Evolutionary conservation across 2,329 filamentous ascomycete species (phyloP).

Genomic region (Onygena corvina): DNA sequence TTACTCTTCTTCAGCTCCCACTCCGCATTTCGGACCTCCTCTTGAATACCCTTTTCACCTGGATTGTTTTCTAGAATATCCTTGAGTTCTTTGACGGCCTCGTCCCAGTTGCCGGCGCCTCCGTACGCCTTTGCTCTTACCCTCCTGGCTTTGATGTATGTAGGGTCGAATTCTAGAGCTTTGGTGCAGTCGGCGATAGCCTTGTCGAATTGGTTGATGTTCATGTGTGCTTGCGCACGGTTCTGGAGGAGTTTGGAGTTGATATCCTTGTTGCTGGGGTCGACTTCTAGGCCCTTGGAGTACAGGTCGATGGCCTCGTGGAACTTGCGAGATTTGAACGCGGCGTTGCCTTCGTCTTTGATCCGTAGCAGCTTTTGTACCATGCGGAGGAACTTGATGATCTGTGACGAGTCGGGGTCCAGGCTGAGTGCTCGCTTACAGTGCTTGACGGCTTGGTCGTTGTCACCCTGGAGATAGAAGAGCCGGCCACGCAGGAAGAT

Average conservation of each 20-base stretch:
- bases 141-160: constrained; percentile 82
- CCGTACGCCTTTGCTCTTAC: constrained; percentile 86
- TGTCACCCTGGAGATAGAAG: constrained; percentile 83
- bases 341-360: constrained; percentile 83
- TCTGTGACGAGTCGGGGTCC: constrained; percentile 82
- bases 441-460: constrained; percentile 84
- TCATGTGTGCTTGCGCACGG: constrained; percentile 67
- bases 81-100: constrained; percentile 81
- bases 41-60: constrained; percentile 63
- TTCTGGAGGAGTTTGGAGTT: constrained; percentile 95
- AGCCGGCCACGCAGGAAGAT: constrained; percentile 78
- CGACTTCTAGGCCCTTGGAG: constrained; percentile 67
- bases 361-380: constrained; percentile 86
- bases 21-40: constrained; percentile 81
- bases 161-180: constrained; percentile 69
- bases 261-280: constrained; percentile 77
- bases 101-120: constrained; percentile 79
- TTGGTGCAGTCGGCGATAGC: constrained; percentile 78
- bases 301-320: constrained; percentile 76
- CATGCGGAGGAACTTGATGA: constrained; percentile 75
- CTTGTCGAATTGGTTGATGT: constrained; percentile 67
- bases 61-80: constrained; percentile 71
- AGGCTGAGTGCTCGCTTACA: constrained; percentile 81
- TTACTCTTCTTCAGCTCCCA: constrained; percentile 95
- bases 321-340: constrained; percentile 77